These are phyloP conservation scores for Colletotrichum acutatum DNA, from an alignment of 2,329 filamentous ascomycete species.

Conservation along the genomic window DNA sequence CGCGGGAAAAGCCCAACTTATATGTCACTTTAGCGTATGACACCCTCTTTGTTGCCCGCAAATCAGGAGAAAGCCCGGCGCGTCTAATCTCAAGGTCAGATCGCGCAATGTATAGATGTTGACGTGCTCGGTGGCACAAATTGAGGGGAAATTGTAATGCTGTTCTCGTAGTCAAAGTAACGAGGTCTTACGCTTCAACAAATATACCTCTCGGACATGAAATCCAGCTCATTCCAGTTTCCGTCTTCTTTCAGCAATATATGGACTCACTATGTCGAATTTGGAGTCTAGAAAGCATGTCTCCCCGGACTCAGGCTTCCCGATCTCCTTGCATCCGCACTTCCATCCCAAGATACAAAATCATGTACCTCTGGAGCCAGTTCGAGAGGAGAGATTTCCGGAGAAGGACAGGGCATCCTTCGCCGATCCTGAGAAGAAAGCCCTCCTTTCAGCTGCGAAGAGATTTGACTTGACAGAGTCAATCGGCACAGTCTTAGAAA, in stretches of 20 bases:
- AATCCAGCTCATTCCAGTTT: background rate
- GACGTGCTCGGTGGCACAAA: background rate
- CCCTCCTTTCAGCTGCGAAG: slow-evolving; percentile 52
- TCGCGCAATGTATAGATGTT: background rate
- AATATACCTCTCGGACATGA: background rate
- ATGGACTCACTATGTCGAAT: slow-evolving; percentile 44
- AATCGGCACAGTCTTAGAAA: slow-evolving; percentile 51
- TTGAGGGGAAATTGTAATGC: background rate
- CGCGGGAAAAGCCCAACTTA: background rate
- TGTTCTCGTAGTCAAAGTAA: background rate
- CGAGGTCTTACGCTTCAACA: no score
- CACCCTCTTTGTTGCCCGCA: background rate
- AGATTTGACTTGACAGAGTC: slow-evolving; percentile 55
- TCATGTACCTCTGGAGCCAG: slow-evolving; percentile 52
- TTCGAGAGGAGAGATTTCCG: slow-evolving; percentile 42
- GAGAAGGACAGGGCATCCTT: slow-evolving; percentile 52
- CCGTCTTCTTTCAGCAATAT: background rate
- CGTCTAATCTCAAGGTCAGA: background rate
- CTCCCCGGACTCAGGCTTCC: slow-evolving; percentile 59
- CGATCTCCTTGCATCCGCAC: slow-evolving; percentile 55
- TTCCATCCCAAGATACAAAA: slow-evolving; percentile 58
- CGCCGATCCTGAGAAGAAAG: slow-evolving; percentile 56
- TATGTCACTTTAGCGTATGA: background rate
- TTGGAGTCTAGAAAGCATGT: slow-evolving; percentile 59
- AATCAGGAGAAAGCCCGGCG: background rate